These are phyloP conservation scores for Clavariopsis aquatica DNA, from an alignment of 495 filamentous ascomycete species.

Conservation along the genomic window DNA sequence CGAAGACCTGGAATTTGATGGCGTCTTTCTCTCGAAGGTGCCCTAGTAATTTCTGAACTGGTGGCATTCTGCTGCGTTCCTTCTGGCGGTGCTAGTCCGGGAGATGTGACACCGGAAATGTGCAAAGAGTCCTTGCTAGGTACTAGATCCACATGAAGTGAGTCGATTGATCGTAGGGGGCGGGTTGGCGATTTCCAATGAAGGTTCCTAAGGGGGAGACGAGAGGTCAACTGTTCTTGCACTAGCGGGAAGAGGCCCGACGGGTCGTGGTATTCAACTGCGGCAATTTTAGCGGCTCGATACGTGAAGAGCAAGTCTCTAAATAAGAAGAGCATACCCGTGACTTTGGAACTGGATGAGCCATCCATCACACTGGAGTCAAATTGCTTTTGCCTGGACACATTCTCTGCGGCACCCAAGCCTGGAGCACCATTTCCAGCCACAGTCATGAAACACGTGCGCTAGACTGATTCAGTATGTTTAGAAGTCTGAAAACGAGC, in stretches of 20 bases:
- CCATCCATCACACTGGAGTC: slow-evolving; percentile 42
- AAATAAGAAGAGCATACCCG: slow-evolving; percentile 51
- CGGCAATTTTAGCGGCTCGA: slow-evolving; percentile 11
- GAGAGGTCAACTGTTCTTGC: slow-evolving; percentile 70
- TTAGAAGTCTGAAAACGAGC: neutral
- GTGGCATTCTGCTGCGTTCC: slow-evolving; percentile 20
- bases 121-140: slow-evolving; percentile 50
- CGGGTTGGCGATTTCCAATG: slow-evolving; percentile 95
- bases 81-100: slow-evolving; percentile 46
- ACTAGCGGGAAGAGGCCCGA: slow-evolving; percentile 79
- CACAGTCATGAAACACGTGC: slow-evolving; percentile 30
- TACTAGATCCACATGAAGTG: slow-evolving; percentile 84
- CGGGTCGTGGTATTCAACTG: slow-evolving; percentile 78
- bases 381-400: slow-evolving; percentile 19
- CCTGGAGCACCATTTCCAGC: slow-evolving; percentile 37
- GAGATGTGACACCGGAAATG: slow-evolving; percentile 44
- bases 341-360: slow-evolving; percentile 71
- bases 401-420: slow-evolving; percentile 34
- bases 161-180: slow-evolving; percentile 86
- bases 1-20: slow-evolving; percentile 95
- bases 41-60: slow-evolving; percentile 40
- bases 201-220: slow-evolving; percentile 87
- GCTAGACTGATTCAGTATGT: neutral
- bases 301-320: neutral
- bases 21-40: slow-evolving; percentile 62